phyloP scores from a whole-genome alignment of 768 basidiomycete genomes.

The Leccinum olivaceopallidum region DNA sequence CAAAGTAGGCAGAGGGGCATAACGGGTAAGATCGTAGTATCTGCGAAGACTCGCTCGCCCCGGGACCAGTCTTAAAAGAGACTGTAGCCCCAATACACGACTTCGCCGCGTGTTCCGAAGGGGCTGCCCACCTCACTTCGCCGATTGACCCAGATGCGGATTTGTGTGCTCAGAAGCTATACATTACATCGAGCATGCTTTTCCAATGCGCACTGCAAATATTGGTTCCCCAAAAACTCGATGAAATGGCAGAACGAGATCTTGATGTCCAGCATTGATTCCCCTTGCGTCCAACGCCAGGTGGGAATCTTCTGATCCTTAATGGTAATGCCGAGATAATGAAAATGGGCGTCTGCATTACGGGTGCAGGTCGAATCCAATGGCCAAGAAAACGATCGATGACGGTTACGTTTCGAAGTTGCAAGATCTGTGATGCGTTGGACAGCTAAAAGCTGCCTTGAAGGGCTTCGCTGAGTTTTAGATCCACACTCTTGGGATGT shows the following conservation, averaged over 20 bases:
- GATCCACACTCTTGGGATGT: background rate
- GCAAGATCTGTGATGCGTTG: background rate
- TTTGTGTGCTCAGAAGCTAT: constrained; percentile 24
- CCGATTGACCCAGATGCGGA: constrained; percentile 22
- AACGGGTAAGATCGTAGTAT: constrained; percentile 18
- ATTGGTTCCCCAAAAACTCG: constrained; percentile 9
- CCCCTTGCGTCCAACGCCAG: constrained; percentile 4
- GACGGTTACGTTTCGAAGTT: background rate
- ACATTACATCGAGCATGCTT: constrained; percentile 22
- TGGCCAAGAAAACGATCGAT: background rate
- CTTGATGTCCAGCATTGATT: background rate
- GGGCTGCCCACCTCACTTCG: constrained; percentile 29
- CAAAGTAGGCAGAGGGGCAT: constrained; percentile 30
- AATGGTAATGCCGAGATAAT: constrained; percentile 20
- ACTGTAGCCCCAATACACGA: constrained; percentile 34
- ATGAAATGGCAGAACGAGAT: constrained; percentile 3
- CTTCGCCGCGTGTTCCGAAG: constrained; percentile 32
- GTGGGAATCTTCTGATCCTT: constrained; percentile 25
- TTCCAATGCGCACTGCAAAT: constrained; percentile 22
- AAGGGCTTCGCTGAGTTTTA: background rate
- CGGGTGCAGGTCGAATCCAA: background rate
- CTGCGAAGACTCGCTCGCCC: constrained; percentile 12
- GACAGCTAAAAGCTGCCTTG: background rate
- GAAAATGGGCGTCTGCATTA: constrained; percentile 14
- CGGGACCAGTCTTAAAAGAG: constrained; percentile 30